These are phyloP conservation scores for Stephania cephalantha DNA, from an alignment of 164 flowering plant genomes.

Conservation along the genomic window DNA sequence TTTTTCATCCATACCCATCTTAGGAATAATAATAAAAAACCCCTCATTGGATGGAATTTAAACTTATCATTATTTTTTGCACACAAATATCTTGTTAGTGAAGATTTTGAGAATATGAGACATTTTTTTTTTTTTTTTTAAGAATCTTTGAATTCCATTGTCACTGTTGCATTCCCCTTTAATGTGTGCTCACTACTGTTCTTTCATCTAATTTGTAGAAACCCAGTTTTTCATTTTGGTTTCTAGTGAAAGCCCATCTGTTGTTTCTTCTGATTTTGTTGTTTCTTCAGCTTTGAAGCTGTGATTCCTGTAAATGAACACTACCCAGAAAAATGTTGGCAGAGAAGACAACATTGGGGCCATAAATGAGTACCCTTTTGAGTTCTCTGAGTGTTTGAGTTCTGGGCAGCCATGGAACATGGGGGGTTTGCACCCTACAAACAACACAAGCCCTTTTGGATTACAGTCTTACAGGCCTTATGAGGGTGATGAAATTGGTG, in stretches of 20 bases:
- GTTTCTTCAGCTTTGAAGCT: neutral
- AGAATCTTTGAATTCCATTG: slow-evolving; percentile 23
- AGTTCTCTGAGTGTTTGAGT: slow-evolving; percentile 17
- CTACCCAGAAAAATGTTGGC: slow-evolving; percentile 22
- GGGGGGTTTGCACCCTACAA: slow-evolving; percentile 22
- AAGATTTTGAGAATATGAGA: slow-evolving; percentile 35
- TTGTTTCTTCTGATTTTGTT: slow-evolving; percentile 1
- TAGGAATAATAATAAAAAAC: slow-evolving; percentile 35
- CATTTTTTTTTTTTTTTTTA: slow-evolving; percentile 14
- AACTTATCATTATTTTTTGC: neutral
- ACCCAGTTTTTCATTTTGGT: no score
- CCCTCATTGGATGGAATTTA: slow-evolving; percentile 10
- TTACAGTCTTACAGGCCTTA: slow-evolving; percentile 31
- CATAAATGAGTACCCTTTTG: slow-evolving; percentile 21
- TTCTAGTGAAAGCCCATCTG: neutral
- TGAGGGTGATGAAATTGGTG: slow-evolving; percentile 19
- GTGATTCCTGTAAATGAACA: slow-evolving; percentile 41
- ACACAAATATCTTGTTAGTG: slow-evolving; percentile 29
- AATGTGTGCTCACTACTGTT: neutral
- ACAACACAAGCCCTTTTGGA: slow-evolving; percentile 22
- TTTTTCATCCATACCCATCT: slow-evolving; percentile 39
- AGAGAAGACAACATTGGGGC: slow-evolving; percentile 26
- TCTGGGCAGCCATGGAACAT: slow-evolving; percentile 27
- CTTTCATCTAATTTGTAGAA: neutral
- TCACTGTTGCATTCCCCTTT: slow-evolving; percentile 11